Evolutionary conservation across 257 asterid species (phyloP), one percentile per base, ranked within the genome.

Genomic region (Solanum etuberosum): DNA sequence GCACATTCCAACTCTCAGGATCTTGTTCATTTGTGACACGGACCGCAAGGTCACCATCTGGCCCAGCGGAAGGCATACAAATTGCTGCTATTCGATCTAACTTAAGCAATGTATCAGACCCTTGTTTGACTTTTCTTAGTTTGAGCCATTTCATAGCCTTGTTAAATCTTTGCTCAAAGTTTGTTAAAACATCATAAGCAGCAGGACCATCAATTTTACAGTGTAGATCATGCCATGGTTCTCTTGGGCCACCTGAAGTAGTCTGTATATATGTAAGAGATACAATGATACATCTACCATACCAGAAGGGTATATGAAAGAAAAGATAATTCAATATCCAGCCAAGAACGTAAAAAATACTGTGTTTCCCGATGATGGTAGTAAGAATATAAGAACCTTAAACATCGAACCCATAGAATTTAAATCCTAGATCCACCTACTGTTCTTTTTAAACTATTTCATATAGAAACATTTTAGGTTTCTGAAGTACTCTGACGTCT

Each of bases 151-250:
- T 96, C 63, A 95, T 92, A 81, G 99, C 96, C 91, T 92, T 97
- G 91, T 87, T 93, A 98, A 96, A 97, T 85, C 99, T 90, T 89
- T 97, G 99, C 90, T 96, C 99, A 89, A 97, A 97, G 96, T 97
- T 97, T 21, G 91, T 94, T 86, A 97, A 98, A 89, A 97, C 97
- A 86, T 97, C 99, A 88, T 95, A 95, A 32, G 99, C 99, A 48
- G 99, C 98, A 25, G 99, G 99, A 48, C 99, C 99, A 88, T 96
- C 99, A 65, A 97, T 93, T 90, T 91, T 96, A 94, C 99, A 97
- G 88, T 97, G 99, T 80, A 95, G 86, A 92, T 97, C 99, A 87
- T 97, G 99, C 99, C 99, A 97, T 12, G 99, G 98, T 88, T 97
- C 94, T 84, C 99, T 91, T 20, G 99, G 99, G 65, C 92, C 96